These are phyloP conservation scores for carrot (Daucus carota) DNA, from an alignment of 129 eudicot genomes.

Conservation along the genomic window DH1_v3.0 NC_030388.2:26906001-26906500, in stretches of 20 bases:
- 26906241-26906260: conserved; percentile 29
- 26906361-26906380: conserved; percentile 20
- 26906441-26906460: background rate
- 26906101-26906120: conserved; percentile 36
- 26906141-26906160: conserved; percentile 44
- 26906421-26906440: background rate
- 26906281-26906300: conserved; percentile 20
- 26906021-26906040: background rate
- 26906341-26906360: conserved; percentile 28
- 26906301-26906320: conserved; percentile 25
- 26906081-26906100: conserved; percentile 39
- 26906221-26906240: conserved; percentile 36
- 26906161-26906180: conserved; percentile 30
- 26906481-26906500: conserved; percentile 28
- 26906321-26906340: conserved; percentile 21
- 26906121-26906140: conserved; percentile 34
- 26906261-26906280: conserved; percentile 35
- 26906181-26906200: conserved; percentile 39
- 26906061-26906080: background rate
- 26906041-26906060: background rate
- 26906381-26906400: conserved; percentile 27
- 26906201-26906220: conserved; percentile 55
- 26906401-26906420: background rate
- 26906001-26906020: conserved; percentile 34
- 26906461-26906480: conserved; percentile 22